These are phyloP conservation scores for Raffaelea albimanens DNA, from an alignment of 2,329 filamentous ascomycete species.

Conservation along the genomic window DNA sequence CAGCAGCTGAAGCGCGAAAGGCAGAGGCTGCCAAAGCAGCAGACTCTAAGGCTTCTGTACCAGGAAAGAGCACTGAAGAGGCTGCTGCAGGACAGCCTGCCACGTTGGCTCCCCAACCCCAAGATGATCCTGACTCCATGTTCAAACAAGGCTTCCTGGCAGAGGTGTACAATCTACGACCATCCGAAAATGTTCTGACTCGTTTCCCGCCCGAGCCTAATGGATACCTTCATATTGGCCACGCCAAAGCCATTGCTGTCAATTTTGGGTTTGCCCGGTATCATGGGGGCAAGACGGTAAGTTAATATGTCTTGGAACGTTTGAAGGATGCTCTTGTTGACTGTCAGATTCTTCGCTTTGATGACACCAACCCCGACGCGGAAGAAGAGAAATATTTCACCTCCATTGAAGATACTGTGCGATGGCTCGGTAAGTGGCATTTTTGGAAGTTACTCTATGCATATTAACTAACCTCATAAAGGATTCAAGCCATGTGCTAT, in stretches of 20 bases:
- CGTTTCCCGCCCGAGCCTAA: slow-evolving; percentile 85
- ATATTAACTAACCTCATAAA: slow-evolving; percentile 6
- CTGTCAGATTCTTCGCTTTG: slow-evolving; percentile 24
- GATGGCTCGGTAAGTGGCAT: slow-evolving; percentile 53
- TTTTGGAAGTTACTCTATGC: neutral
- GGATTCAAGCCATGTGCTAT: slow-evolving; percentile 66
- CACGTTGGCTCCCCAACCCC: slow-evolving; percentile 18
- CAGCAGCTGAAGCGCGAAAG: slow-evolving; percentile 1
- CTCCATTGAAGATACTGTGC: slow-evolving; percentile 79
- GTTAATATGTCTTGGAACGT: neutral
- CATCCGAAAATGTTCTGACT: slow-evolving; percentile 52
- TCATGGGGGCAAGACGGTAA: slow-evolving; percentile 57
- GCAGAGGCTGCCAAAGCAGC: slow-evolving; percentile 37
- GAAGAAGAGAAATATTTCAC: slow-evolving; percentile 86
- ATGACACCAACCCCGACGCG: slow-evolving; percentile 91
- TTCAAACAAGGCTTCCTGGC: slow-evolving; percentile 72
- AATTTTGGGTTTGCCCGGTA: slow-evolving; percentile 91
- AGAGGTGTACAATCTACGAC: slow-evolving; percentile 61
- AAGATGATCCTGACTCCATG: slow-evolving; percentile 54
- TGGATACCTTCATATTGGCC: slow-evolving; percentile 86
- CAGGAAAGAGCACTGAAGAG: slow-evolving; percentile 17
- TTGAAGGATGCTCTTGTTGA: neutral
- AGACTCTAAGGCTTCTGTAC: slow-evolving; percentile 20
- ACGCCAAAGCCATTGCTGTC: slow-evolving; percentile 89
- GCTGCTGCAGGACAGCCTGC: slow-evolving; percentile 10